Conservation (phyloP, 257 asterid species). For the Capsicum rhomboideum region DNA sequence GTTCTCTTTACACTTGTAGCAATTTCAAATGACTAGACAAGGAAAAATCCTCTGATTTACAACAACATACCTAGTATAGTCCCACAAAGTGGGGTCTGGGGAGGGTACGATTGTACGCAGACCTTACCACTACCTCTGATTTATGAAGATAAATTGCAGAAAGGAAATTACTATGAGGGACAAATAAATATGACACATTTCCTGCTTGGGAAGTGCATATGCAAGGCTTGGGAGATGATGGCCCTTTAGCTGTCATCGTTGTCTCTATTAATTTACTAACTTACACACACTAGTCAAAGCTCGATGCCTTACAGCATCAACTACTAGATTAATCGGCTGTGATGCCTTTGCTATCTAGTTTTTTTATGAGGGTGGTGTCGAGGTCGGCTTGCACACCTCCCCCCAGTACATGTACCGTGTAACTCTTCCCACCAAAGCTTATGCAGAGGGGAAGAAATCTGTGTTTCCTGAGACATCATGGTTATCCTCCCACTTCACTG, state of each 20-base stretch:
- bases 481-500: not conserved
- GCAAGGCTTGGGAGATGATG: not conserved
- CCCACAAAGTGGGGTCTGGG: no score
- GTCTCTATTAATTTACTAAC: not conserved
- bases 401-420: not conserved
- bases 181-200: not conserved
- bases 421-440: not conserved
- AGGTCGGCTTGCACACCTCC: not conserved
- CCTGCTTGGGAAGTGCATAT: not conserved
- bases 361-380: not conserved
- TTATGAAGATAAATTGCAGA: not conserved
- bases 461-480: not conserved
- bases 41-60: not conserved
- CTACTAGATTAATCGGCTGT: not conserved
- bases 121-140: no score
- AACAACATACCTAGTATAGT: no score
- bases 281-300: not conserved
- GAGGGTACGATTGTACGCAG: no score
- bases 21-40: not conserved
- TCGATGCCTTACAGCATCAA: not conserved
- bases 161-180: not conserved
- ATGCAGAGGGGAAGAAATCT: not conserved
- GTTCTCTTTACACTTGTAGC: not conserved
- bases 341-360: not conserved
- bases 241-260: not conserved